phyloP scores from a whole-genome alignment of 805 yeast species.

The Kuraishia capsulata region DNA sequence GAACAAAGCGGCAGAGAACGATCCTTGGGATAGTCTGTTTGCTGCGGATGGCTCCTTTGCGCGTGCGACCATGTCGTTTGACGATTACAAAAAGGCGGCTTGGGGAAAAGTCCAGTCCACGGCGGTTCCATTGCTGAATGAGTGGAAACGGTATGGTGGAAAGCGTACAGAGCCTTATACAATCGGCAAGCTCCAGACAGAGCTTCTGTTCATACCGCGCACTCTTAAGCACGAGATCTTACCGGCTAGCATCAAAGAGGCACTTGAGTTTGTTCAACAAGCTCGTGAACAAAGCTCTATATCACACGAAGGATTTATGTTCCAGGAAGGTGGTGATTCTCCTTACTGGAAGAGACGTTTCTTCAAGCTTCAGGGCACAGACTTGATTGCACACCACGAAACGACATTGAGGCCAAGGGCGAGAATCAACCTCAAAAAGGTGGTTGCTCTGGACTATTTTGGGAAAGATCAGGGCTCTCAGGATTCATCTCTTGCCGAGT shows the following conservation, averaged over 20 bases:
- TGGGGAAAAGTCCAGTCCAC: slow-evolving; percentile 37
- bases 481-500: background rate
- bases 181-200: slow-evolving; percentile 59
- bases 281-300: slow-evolving; percentile 17
- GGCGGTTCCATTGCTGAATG: slow-evolving; percentile 61
- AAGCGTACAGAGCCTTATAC: slow-evolving; percentile 38
- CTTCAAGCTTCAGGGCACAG: slow-evolving; percentile 64
- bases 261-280: slow-evolving; percentile 31
- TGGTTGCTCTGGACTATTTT: slow-evolving; percentile 39
- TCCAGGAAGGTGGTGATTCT: slow-evolving; percentile 91
- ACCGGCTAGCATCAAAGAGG: slow-evolving; percentile 60
- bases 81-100: slow-evolving; percentile 45
- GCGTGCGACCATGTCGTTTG: slow-evolving; percentile 58
- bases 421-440: slow-evolving; percentile 65
- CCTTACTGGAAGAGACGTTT: slow-evolving; percentile 62
- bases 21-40: slow-evolving; percentile 52
- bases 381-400: slow-evolving; percentile 71
- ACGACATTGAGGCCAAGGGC: slow-evolving; percentile 60
- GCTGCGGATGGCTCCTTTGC: slow-evolving; percentile 91
- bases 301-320: slow-evolving; percentile 57
- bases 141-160: slow-evolving; percentile 46
- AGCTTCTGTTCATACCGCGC: slow-evolving; percentile 64
- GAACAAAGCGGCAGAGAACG: slow-evolving; percentile 37
- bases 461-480: slow-evolving; percentile 19
- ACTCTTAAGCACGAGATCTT: slow-evolving; percentile 48